A percentile compares a stretch with the other conserved stretches of the same genome.
These are phyloP conservation scores for Calocera viscosa DNA, from an alignment of 768 basidiomycete species.

Conservation along the genomic window DNA sequence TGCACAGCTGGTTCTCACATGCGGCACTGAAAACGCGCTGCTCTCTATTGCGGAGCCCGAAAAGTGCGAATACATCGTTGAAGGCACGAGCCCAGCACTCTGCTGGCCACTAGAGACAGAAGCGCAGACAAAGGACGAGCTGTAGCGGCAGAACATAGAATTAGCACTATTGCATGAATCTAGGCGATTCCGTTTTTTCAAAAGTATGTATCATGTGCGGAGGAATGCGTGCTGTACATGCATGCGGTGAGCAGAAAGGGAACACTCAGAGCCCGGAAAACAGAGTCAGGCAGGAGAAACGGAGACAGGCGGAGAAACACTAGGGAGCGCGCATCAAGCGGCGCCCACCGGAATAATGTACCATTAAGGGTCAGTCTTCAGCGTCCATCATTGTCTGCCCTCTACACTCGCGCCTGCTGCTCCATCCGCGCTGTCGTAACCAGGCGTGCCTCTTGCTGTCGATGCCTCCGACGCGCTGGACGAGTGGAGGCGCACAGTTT, in stretches of 20 bases:
- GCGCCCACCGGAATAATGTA: neutral
- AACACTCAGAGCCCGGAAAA: neutral
- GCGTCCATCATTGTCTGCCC: neutral
- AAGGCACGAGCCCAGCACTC: slow-evolving; percentile 71
- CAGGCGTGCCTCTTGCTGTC: neutral
- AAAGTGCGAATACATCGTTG: slow-evolving; percentile 90
- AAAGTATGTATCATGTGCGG: neutral
- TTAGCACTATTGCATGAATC: slow-evolving; percentile 3
- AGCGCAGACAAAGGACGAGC: neutral
- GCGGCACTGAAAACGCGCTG: slow-evolving; percentile 75
- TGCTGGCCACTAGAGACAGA: slow-evolving; percentile 34
- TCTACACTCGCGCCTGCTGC: neutral
- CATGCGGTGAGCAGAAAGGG: slow-evolving; percentile 7
- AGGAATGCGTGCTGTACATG: slow-evolving; percentile 8
- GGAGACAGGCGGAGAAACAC: neutral
- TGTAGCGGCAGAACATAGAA: neutral
- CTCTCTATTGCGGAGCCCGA: slow-evolving; percentile 74
- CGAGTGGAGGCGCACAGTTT: neutral
- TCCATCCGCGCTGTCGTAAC: neutral
- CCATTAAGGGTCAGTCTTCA: neutral
- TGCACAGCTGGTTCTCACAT: slow-evolving; percentile 59
- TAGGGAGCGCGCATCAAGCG: neutral
- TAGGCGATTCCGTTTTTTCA: slow-evolving; percentile 1
- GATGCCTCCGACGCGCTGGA: slow-evolving; percentile 3
- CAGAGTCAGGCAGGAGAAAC: neutral